Evolutionary conservation across 345 rosid species (phyloP).

Genomic region (Syzygium aqueum): DNA sequence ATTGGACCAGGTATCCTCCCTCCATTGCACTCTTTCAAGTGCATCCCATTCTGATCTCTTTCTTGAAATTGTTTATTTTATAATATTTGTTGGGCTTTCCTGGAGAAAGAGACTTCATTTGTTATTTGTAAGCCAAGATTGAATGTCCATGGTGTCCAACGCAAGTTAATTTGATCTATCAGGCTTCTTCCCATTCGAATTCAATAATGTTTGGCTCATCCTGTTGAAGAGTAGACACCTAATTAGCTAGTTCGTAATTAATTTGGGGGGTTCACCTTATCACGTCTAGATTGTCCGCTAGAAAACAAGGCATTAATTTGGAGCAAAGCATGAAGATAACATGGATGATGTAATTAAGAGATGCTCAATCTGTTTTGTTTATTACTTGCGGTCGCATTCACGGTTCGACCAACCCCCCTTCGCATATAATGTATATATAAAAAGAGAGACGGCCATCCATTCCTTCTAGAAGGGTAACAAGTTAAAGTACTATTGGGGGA

Average conservation of each 20-base stretch:
- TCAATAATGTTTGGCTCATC: not conserved
- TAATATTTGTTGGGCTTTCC: not conserved
- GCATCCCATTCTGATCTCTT: not conserved
- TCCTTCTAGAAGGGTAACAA: not conserved
- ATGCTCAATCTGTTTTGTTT: not conserved
- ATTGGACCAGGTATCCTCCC: not conserved
- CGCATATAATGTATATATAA: not conserved
- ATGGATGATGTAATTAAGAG: not conserved
- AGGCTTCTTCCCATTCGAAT: not conserved
- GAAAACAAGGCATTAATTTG: not conserved
- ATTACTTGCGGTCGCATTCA: not conserved
- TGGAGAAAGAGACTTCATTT: not conserved
- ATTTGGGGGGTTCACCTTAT: not conserved
- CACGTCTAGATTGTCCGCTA: not conserved
- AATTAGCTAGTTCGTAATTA: not conserved
- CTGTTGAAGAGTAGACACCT: not conserved
- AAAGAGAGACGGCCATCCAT: not conserved
- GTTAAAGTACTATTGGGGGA: not conserved
- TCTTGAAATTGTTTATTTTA: not conserved
- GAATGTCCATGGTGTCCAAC: not conserved
- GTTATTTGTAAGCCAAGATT: not conserved
- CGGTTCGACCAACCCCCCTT: not conserved
- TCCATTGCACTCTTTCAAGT: not conserved
- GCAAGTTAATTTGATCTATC: not conserved
- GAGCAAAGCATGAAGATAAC: not conserved